Evolutionary conservation across 1,139 yeast species (phyloP), one percentile per base, ranked within the genome.

Genomic region (Lodderomyces theae): DNA sequence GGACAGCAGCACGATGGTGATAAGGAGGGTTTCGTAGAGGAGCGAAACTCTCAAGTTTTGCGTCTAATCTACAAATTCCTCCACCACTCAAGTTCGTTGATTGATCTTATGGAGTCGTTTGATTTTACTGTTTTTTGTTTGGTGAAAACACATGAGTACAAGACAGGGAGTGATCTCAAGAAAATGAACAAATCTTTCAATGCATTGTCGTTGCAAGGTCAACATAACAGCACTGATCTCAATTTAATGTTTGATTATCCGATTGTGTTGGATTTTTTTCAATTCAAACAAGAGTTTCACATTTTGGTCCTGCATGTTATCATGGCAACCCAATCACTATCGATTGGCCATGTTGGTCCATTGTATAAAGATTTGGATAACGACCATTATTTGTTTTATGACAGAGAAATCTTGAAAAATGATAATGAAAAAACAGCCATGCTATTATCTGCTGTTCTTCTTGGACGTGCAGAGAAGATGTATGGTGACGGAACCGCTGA

Each of bases 221-320:
- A 29, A 5, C 21, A 23, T 9, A 28, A 34, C 13, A 22, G 26
- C 18, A 41, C 49, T 10, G 37, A 45, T 7, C 49, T 60, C 28
- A 64, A 59, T 37, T 58, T 77, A 24, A 63, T 74, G 3, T 68
- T 76, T 50, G 79, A 79, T 39, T 74, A 82, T 51, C 84, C 87
- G 1, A 69, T 83, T 15, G 74, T 88, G 9, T 70, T 82, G 28
- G 95, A 87, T 40, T 87, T 86, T 56, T 77, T 83, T 55, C 85
- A 83, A 47, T 67, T 77, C 37, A 89, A 88, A 53, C 96, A 88
- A 55, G 72, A 77, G 16, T 61, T 86, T 34, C 92, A 88, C 58
- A 82, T 85, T 49, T 62, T 74, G 5, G 67, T 84, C 32, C 68
- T 81, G 6, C 74, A 75, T 22, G 68, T 87, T 12, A 70, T 86